Percentiles rank a stretch among this genome's conserved stretches.
These are phyloP conservation scores for Spathaspora sp. DNA, from an alignment of 1,139 yeast genomes.

Conservation along the genomic window DNA sequence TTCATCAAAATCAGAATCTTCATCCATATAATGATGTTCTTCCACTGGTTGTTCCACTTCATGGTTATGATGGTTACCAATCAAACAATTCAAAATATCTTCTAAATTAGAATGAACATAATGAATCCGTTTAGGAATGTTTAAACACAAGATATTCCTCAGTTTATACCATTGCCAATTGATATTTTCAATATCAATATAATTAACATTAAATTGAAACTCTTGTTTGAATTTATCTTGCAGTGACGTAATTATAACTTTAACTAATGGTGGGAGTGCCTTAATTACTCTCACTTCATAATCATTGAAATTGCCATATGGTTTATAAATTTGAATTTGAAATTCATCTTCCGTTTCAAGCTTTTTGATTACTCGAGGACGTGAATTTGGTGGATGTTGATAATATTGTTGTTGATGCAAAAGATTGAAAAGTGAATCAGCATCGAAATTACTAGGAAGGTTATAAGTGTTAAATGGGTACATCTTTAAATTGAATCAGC, in stretches of 20 bases:
- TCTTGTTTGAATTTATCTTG: constrained; percentile 35
- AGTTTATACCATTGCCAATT: constrained; percentile 37
- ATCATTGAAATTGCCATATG: constrained; percentile 34
- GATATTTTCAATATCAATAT: constrained; percentile 33
- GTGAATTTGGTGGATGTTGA: constrained; percentile 14
- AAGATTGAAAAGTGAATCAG: constrained; percentile 12
- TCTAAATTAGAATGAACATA: constrained; percentile 13
- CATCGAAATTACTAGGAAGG: constrained; percentile 5
- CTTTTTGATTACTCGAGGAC: constrained; percentile 37
- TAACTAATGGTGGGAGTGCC: constrained; percentile 21
- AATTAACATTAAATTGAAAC: constrained; percentile 33
- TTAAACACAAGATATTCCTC: constrained; percentile 39
- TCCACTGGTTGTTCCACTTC: not conserved
- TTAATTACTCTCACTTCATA: constrained; percentile 41
- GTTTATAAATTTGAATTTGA: constrained; percentile 41
- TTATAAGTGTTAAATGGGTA: constrained; percentile 6
- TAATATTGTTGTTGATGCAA: constrained; percentile 13
- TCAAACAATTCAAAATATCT: constrained; percentile 13
- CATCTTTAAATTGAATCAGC: constrained; percentile 6
- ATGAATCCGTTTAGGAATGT: constrained; percentile 34
- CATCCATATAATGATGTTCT: not conserved
- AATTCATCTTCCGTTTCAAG: constrained; percentile 37
- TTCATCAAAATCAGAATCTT: constrained; percentile 6
- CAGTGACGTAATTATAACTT: constrained; percentile 30
- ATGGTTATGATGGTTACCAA: constrained; percentile 6